A percentile compares a stretch with the other conserved stretches of the same genome.
Evolutionary conservation across 2,329 filamentous ascomycete genomes (phyloP).

Genomic region (Zalaria obscura): DNA sequence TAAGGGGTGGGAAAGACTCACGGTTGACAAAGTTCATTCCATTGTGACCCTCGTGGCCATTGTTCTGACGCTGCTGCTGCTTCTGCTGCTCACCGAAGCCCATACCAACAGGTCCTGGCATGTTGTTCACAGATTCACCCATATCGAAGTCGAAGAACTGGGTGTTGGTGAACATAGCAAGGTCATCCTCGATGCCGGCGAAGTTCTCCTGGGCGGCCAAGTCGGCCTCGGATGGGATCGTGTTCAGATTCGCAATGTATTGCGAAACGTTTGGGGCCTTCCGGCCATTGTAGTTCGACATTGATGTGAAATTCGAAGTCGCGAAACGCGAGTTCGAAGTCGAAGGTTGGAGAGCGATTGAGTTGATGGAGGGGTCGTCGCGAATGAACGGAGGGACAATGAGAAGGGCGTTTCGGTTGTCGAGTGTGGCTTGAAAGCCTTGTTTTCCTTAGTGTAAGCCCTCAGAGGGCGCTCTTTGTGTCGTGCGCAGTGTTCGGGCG

Average conservation of each 20-base stretch:
- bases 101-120: constrained; percentile 2
- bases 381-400: no score
- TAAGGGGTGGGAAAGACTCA: not conserved
- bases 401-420: no score
- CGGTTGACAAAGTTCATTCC: constrained; percentile 4
- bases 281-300: constrained; percentile 64
- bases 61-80: constrained; percentile 4
- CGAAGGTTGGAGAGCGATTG: no score
- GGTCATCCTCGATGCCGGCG: constrained; percentile 28
- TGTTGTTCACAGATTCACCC: not conserved
- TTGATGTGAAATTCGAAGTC: constrained; percentile 17
- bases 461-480: no score
- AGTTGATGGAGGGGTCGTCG: no score
- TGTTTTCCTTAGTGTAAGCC: no score
- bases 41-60: constrained; percentile 1
- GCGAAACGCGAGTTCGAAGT: no score
- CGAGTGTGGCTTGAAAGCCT: no score
- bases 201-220: constrained; percentile 42
- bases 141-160: constrained; percentile 55
- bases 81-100: constrained; percentile 1
- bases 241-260: constrained; percentile 78
- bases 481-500: no score
- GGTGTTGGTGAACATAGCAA: constrained; percentile 42
- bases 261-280: constrained; percentile 78
- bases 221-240: constrained; percentile 48